These are phyloP conservation scores for Penicillium herquei DNA, from an alignment of 495 filamentous ascomycete species.

Conservation along the genomic window DNA sequence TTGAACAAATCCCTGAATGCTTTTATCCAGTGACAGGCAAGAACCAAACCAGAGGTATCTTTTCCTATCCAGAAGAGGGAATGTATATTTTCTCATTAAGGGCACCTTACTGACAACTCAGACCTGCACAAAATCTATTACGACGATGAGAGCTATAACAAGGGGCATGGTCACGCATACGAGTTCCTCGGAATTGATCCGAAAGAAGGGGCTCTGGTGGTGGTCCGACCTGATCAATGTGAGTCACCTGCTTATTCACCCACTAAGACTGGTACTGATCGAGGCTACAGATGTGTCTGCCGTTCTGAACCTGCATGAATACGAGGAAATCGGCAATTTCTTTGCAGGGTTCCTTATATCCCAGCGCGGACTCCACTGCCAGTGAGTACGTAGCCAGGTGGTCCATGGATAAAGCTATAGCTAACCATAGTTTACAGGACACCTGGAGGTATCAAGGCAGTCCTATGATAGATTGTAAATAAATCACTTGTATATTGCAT, in stretches of 20 bases:
- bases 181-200: constrained; percentile 57
- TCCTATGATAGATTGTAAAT: not conserved
- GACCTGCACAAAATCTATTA: constrained; percentile 63
- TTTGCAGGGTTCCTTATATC: constrained; percentile 38
- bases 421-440: not conserved
- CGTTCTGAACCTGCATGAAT: constrained; percentile 32
- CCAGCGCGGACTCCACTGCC: no score
- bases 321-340: constrained; percentile 36
- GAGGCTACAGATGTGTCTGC: constrained; percentile 34
- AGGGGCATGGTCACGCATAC: constrained; percentile 64
- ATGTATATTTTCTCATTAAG: not conserved
- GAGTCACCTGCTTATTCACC: constrained; percentile 18
- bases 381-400: not conserved
- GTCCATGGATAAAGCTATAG: not conserved
- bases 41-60: constrained; percentile 56
- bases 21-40: constrained; percentile 61
- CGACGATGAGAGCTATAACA: constrained; percentile 66
- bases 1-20: constrained; percentile 55
- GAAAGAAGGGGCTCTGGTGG: constrained; percentile 51
- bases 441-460: no score
- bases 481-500: not conserved
- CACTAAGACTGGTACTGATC: not conserved
- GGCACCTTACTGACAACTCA: constrained; percentile 15
- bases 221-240: constrained; percentile 72
- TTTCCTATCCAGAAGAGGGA: not conserved